These are phyloP conservation scores for Aspergillus sp. DNA, from an alignment of 2,329 filamentous ascomycete genomes.

Conservation along the genomic window DNA sequence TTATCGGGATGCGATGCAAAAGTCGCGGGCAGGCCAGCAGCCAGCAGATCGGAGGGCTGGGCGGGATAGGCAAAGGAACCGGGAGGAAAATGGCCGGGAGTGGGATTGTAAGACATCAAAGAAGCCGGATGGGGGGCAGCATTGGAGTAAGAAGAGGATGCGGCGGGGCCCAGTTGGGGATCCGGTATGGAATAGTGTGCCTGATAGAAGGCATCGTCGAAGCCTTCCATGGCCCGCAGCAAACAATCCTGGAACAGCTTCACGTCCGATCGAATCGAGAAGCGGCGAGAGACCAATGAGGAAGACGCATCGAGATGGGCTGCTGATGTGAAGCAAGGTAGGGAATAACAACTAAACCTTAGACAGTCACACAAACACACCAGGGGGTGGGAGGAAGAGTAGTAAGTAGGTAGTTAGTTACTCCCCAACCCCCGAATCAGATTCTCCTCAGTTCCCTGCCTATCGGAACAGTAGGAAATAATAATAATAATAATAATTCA, in stretches of 20 bases:
- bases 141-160: slow-evolving; percentile 1
- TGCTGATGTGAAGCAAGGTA: not conserved
- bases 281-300: slow-evolving; percentile 18
- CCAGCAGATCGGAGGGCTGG: slow-evolving; percentile 14
- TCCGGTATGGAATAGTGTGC: slow-evolving; percentile 16
- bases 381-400: too few relatives aligned
- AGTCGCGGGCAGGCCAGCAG: slow-evolving; percentile 4
- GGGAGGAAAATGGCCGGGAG: slow-evolving; percentile 14
- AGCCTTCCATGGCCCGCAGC: slow-evolving; percentile 18
- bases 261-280: slow-evolving; percentile 24
- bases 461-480: too few relatives aligned
- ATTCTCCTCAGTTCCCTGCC: too few relatives aligned
- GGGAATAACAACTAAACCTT: not conserved
- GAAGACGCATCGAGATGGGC: slow-evolving; percentile 14
- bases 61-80: slow-evolving; percentile 18
- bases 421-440: too few relatives aligned
- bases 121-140: slow-evolving; percentile 12
- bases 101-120: slow-evolving; percentile 15
- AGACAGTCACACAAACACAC: not conserved
- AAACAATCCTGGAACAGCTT: slow-evolving; percentile 7
- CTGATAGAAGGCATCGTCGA: slow-evolving; percentile 20
- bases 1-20: slow-evolving; percentile 22
- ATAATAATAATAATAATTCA: too few relatives aligned
- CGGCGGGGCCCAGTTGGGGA: slow-evolving; percentile 8
- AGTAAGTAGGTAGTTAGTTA: too few relatives aligned